Conservation (phyloP, 2,329 filamentous ascomycete species). For the Xylariaceae sp. region DNA sequence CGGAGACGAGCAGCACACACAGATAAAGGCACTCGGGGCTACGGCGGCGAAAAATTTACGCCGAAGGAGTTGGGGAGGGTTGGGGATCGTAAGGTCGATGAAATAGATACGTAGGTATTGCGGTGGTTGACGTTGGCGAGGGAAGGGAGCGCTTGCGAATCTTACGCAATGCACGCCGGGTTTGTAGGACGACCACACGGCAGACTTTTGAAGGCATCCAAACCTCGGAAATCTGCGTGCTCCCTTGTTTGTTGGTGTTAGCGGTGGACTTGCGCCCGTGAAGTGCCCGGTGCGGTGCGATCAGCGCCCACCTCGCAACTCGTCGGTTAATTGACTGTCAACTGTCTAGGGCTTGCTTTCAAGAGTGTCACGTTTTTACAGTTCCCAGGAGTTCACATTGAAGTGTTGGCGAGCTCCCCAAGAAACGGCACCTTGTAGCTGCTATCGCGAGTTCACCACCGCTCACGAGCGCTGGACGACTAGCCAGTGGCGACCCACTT, state of each 20-base stretch:
- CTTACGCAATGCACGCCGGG: neutral
- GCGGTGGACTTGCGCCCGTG: slow-evolving; percentile 1
- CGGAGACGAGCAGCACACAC: neutral
- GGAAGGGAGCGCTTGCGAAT: neutral
- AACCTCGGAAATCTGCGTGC: slow-evolving; percentile 3
- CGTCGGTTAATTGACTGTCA: neutral
- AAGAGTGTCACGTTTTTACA: neutral
- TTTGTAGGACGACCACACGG: neutral
- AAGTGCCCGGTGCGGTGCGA: neutral
- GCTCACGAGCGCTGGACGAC: slow-evolving; percentile 12
- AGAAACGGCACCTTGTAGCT: slow-evolving; percentile 8
- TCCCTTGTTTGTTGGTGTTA: slow-evolving; percentile 10
- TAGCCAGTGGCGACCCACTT: slow-evolving; percentile 1
- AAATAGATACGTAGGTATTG: neutral
- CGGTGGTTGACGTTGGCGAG: neutral
- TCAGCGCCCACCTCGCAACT: neutral
- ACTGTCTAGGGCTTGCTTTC: neutral
- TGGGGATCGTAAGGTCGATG: neutral
- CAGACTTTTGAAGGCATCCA: neutral
- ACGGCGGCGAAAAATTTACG: neutral
- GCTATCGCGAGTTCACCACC: slow-evolving; percentile 26
- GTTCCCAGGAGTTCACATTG: neutral
- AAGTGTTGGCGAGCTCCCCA: neutral
- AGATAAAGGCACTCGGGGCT: neutral
- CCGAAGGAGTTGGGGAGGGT: neutral